Percentiles rank a stretch among this genome's conserved stretches.
Evolutionary conservation across 352 stramenopile species (phyloP).

Genomic region (Aphanomyces euteiches): DNA sequence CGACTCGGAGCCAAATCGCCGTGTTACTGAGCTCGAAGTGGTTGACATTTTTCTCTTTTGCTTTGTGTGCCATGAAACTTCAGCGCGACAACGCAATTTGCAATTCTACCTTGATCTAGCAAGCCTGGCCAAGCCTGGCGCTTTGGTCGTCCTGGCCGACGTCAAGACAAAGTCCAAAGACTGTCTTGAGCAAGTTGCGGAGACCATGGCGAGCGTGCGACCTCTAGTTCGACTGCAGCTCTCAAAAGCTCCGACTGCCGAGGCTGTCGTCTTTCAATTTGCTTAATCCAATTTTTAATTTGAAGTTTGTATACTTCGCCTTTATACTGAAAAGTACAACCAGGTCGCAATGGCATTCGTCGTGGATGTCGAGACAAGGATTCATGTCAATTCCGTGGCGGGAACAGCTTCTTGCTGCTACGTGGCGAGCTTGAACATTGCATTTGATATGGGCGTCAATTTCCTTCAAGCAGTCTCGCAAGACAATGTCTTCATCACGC

Average conservation of each 20-base stretch:
- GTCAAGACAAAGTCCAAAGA: constrained; percentile 29
- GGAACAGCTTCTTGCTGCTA: constrained; percentile 77
- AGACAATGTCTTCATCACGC: constrained; percentile 81
- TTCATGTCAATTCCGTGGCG: constrained; percentile 61
- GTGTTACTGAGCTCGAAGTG: constrained; percentile 13
- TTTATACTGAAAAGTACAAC: too few relatives aligned
- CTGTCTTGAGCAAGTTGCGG: constrained; percentile 22
- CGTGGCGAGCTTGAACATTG: constrained; percentile 63
- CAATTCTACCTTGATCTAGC: constrained; percentile 28
- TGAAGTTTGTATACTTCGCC: neutral
- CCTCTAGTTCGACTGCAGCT: constrained; percentile 6
- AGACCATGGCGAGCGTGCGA: constrained; percentile 7
- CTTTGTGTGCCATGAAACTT: constrained; percentile 30
- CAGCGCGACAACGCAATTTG: constrained; percentile 18
- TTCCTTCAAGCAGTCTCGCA: constrained; percentile 49
- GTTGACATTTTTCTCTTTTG: constrained; percentile 30
- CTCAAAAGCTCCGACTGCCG: constrained; percentile 23
- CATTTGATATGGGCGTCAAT: constrained; percentile 71
- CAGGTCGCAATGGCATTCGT: too few relatives aligned
- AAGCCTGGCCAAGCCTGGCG: neutral
- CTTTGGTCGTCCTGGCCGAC: constrained; percentile 23
- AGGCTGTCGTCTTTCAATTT: constrained; percentile 25
- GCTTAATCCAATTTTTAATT: neutral
- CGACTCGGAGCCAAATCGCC: constrained; percentile 18
- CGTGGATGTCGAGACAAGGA: neutral